Conservation (phyloP, 495 filamentous ascomycete species). For the Talaromyces stipitatus region DNA sequence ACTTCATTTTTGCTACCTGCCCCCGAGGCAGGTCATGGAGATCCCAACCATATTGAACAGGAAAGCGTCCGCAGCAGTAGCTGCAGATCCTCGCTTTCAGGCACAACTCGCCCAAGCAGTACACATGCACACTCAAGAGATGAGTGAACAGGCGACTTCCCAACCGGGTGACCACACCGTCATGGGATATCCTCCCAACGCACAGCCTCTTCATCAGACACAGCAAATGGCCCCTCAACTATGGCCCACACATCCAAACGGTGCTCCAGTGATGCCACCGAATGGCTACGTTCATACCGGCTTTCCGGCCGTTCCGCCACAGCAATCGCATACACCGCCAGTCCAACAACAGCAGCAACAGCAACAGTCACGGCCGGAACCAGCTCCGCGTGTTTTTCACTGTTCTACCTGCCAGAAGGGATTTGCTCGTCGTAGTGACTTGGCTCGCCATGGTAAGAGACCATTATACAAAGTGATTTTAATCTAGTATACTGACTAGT, state of each 20-base stretch:
- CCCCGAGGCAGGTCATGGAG: conserved; percentile 51
- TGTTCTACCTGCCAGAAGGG: conserved; percentile 86
- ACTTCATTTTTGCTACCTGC: conserved; percentile 24
- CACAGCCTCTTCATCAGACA: conserved; percentile 38
- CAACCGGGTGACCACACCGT: conserved; percentile 61
- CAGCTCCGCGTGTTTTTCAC: conserved; percentile 75
- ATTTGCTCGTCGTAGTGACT: conserved; percentile 89
- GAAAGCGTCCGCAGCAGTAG: conserved; percentile 51
- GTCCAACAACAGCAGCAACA: conserved; percentile 13
- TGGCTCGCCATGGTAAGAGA: conserved; percentile 83
- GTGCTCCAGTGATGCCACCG: conserved; percentile 53
- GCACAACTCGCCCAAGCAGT: conserved; percentile 46
- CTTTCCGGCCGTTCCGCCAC: conserved; percentile 26
- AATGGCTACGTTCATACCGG: conserved; percentile 36
- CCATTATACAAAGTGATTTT: background rate
- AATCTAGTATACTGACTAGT: background rate
- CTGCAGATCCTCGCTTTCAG: conserved; percentile 45
- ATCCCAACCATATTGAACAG: conserved; percentile 63
- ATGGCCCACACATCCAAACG: conserved; percentile 45
- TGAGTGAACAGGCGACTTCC: conserved; percentile 60
- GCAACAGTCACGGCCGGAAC: conserved; percentile 30
- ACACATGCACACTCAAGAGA: conserved; percentile 36
- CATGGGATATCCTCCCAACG: conserved; percentile 47
- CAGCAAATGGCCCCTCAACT: conserved; percentile 31
- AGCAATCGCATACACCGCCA: conserved; percentile 26